phyloP scores from a whole-genome alignment of 306 rosid genomes.

The Canavalia ensiformis region DNA sequence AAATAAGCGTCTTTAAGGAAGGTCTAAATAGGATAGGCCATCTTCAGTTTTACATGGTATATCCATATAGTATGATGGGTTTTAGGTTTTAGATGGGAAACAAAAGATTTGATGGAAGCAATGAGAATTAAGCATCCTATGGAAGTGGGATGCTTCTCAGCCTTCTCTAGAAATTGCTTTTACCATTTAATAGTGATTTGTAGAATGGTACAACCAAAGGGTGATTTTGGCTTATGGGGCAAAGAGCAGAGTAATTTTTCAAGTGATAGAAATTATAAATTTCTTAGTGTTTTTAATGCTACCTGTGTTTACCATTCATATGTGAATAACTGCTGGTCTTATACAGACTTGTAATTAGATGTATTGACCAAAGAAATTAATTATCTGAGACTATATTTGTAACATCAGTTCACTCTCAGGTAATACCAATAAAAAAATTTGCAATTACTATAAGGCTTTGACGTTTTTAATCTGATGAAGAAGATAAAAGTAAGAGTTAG shows the following conservation, averaged over 20 bases:
- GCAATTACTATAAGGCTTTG: constrained; percentile 1
- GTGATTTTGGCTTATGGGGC: background rate
- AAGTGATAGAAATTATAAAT: constrained; percentile 23
- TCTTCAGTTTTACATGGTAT: background rate
- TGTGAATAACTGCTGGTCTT: constrained; percentile 3
- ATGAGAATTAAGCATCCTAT: background rate
- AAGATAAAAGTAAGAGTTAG: constrained; percentile 14
- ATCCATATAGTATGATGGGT: background rate
- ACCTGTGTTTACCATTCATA: constrained; percentile 6
- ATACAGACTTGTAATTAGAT: constrained; percentile 4
- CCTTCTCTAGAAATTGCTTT: background rate
- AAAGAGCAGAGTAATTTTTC: background rate
- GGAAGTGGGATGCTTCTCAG: constrained; percentile 30
- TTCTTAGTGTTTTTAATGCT: background rate
- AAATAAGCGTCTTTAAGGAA: background rate
- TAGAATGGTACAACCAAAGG: constrained; percentile 21
- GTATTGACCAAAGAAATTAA: background rate
- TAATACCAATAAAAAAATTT: background rate
- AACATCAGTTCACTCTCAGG: background rate
- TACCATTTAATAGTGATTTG: background rate
- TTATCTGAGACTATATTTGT: background rate
- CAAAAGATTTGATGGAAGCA: background rate
- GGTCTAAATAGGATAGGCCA: background rate
- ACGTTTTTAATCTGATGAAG: constrained; percentile 4
- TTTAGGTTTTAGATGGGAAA: constrained; percentile 1